phyloP scores from a whole-genome alignment of 2,329 filamentous ascomycete species.

The Chaetomiaceae sp. region DNA sequence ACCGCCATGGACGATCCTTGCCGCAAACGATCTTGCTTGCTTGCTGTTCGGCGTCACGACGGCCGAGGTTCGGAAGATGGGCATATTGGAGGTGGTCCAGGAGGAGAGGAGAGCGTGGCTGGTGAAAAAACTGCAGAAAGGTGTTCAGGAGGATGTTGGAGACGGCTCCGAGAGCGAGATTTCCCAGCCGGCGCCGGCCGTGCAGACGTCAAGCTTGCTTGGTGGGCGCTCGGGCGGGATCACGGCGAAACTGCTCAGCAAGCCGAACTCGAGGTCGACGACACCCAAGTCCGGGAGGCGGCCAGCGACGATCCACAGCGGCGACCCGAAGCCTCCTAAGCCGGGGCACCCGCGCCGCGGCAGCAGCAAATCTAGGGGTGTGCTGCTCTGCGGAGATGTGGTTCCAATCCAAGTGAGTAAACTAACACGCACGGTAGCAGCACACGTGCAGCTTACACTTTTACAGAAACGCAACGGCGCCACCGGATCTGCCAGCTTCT shows the following conservation, averaged over 20 bases:
- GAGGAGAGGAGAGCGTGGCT: constrained; percentile 86
- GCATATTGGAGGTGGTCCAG: constrained; percentile 91
- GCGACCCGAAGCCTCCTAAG: constrained; percentile 52
- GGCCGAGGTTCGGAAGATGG: constrained; percentile 88
- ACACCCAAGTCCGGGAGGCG: constrained; percentile 54
- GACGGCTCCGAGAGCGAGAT: constrained; percentile 36
- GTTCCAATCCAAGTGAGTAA: constrained; percentile 65
- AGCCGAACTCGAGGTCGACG: constrained; percentile 61
- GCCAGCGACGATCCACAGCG: constrained; percentile 60
- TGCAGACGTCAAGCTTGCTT: constrained; percentile 52
- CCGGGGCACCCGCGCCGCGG: constrained; percentile 58
- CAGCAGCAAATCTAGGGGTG: constrained; percentile 63
- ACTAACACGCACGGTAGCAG: too few species aligned
- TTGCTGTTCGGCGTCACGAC: constrained; percentile 99
- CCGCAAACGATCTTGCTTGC: constrained; percentile 93
- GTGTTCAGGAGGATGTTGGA: constrained; percentile 47
- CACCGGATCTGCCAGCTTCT: constrained; percentile 87
- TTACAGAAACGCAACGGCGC: constrained; percentile 83
- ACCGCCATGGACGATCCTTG: constrained; percentile 90
- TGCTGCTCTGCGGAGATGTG: constrained; percentile 93
- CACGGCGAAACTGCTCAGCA: constrained; percentile 82
- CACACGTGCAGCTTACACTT: constrained; percentile 2
- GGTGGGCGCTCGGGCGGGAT: constrained; percentile 70
- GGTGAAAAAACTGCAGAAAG: constrained; percentile 72
- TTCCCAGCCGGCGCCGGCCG: constrained; percentile 34